A percentile compares a stretch with the other conserved stretches of the same genome.
Evolutionary conservation across 2,329 filamentous ascomycete genomes (phyloP).

Genomic region (Coniella vitis): DNA sequence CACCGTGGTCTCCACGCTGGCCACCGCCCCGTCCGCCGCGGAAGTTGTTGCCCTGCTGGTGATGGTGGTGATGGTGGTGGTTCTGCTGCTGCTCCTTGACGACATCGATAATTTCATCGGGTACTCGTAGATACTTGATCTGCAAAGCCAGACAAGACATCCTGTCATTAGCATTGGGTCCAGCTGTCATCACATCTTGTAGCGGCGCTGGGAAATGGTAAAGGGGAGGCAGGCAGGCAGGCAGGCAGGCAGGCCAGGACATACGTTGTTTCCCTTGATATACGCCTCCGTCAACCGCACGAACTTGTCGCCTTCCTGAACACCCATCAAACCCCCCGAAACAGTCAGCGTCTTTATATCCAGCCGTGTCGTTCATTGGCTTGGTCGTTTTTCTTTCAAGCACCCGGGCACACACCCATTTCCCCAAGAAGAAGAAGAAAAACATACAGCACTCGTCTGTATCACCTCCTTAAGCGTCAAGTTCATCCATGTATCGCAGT

Average conservation of each 20-base stretch:
- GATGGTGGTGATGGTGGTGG: conserved; percentile 68
- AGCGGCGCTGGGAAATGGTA: too few relatives aligned
- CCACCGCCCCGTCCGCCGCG: conserved; percentile 55
- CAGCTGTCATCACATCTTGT: too few relatives aligned
- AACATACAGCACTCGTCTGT: conserved; percentile 74
- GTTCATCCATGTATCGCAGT: conserved; percentile 99
- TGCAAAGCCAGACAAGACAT: too few relatives aligned
- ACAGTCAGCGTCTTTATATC: too few relatives aligned
- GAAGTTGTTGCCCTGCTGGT: conserved; percentile 53
- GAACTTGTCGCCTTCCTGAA: conserved; percentile 85
- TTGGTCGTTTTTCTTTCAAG: too few relatives aligned
- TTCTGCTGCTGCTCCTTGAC: conserved; percentile 88
- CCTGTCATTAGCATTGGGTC: too few relatives aligned
- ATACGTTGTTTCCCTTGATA: conserved; percentile 92
- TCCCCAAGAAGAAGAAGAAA: background rate
- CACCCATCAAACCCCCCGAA: too few relatives aligned
- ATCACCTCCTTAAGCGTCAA: conserved; percentile 94
- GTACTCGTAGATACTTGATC: conserved; percentile 98
- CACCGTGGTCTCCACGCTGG: conserved; percentile 51
- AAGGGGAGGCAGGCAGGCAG: too few relatives aligned
- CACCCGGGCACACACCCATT: too few relatives aligned
- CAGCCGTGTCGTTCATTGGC: background rate
- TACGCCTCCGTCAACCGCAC: conserved; percentile 89
- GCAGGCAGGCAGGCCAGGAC: conserved; percentile 25
- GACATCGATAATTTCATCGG: conserved; percentile 91